Conservation (phyloP, 2,329 filamentous ascomycete genomes). For the Trichophyton schoenleinii region DNA sequence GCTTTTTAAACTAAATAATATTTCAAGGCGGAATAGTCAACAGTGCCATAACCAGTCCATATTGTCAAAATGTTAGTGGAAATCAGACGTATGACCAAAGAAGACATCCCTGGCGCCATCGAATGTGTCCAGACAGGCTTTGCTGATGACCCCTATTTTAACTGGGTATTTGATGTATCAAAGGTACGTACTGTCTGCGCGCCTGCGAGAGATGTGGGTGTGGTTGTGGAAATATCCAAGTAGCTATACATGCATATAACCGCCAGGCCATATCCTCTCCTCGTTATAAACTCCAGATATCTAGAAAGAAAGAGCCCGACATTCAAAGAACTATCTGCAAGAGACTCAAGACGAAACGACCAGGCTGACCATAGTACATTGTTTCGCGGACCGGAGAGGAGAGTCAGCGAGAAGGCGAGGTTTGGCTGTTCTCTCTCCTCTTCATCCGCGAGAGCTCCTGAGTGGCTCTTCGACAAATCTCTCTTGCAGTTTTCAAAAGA, state of each 20-base stretch:
- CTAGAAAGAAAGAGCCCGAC: background rate
- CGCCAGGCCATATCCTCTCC: background rate
- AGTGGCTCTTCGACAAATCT: background rate
- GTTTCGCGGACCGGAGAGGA: conserved; percentile 1
- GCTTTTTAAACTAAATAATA: background rate
- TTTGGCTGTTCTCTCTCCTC: background rate
- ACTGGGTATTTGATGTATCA: conserved; percentile 50
- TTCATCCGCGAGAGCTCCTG: conserved; percentile 4
- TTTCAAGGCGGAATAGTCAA: background rate
- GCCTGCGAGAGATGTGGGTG: background rate
- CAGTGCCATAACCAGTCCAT: background rate
- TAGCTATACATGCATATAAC: conserved; percentile 1
- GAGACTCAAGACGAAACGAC: background rate
- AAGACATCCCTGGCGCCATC: conserved; percentile 52
- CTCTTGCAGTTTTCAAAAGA: conserved; percentile 42
- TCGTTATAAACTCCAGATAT: background rate
- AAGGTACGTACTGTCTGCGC: conserved; percentile 34
- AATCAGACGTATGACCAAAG: conserved; percentile 43
- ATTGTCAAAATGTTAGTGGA: conserved; percentile 37
- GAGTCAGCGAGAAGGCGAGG: background rate
- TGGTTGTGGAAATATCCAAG: background rate
- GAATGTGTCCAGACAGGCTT: conserved; percentile 56
- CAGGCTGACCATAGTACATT: background rate
- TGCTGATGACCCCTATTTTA: conserved; percentile 53
- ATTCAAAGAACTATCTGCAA: background rate